Conservation (phyloP, 2,329 filamentous ascomycete genomes). For the Fusarium equiseti region DNA sequence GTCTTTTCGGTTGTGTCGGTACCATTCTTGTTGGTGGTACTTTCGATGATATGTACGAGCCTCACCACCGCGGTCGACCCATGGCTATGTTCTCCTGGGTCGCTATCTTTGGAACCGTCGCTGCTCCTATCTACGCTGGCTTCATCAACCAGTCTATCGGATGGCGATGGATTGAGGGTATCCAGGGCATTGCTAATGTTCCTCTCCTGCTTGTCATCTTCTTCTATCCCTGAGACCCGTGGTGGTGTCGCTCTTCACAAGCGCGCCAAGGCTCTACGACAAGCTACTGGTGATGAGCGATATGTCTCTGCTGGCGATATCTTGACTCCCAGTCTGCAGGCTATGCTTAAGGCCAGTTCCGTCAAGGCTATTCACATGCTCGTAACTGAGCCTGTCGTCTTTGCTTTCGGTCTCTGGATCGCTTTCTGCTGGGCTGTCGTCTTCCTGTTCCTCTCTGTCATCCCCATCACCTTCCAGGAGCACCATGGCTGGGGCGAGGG, state of each 20-base stretch:
- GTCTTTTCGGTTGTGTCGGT: constrained; percentile 43
- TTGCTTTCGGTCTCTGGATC: constrained; percentile 44
- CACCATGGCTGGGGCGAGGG: constrained; percentile 38
- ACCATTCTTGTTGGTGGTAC: constrained; percentile 43
- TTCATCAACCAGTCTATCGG: constrained; percentile 40
- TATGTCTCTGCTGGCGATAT: constrained; percentile 42
- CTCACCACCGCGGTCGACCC: constrained; percentile 39
- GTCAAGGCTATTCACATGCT: constrained; percentile 44
- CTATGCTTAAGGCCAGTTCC: constrained; percentile 41
- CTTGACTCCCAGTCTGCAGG: constrained; percentile 38
- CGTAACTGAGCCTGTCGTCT: constrained; percentile 42
- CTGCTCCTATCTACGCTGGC: constrained; percentile 38
- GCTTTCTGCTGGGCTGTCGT: constrained; percentile 45
- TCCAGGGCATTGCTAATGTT: constrained; percentile 40
- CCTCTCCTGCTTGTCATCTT: constrained; percentile 35
- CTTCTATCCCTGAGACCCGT: constrained; percentile 40
- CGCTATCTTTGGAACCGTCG: constrained; percentile 42
- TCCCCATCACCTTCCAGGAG: constrained; percentile 40
- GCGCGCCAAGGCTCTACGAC: constrained; percentile 39
- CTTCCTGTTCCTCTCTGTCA: constrained; percentile 42
- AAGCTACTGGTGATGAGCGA: constrained; percentile 39
- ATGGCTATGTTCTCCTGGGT: constrained; percentile 45
- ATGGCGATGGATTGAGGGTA: constrained; percentile 44
- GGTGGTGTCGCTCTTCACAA: constrained; percentile 41
- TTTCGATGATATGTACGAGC: constrained; percentile 45